Evolutionary conservation across 2,329 filamentous ascomycete species (phyloP), one percentile per base, ranked within the genome.

Genomic region (Pseudogymnoascus sp.): DNA sequence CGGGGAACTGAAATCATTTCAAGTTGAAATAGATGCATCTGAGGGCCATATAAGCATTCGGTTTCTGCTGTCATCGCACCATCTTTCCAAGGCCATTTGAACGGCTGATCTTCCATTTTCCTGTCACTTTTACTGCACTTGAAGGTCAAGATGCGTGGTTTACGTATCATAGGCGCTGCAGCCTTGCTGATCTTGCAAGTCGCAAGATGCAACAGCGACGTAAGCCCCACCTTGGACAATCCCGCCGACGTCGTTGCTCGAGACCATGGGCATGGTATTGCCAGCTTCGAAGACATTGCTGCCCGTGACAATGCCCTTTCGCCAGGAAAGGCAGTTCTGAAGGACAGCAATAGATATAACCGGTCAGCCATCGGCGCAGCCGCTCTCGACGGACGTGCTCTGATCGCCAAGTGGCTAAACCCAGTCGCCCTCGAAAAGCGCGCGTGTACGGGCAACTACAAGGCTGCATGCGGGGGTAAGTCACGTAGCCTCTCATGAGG

Each of bases 21-120:
- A 56, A 56, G 50, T 56, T 56, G 28, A 56, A 56, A 56, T 56
- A 56, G 11, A 56, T 53, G 7, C 24, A 24, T 53, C 46, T 53
- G 24, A 50, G 22, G 10, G 24, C 14, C 43, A 50, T 50, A 28
- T 50, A 46, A n/a, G 11, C 28, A 14, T 28, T 33, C 8, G 28
- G 50, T 56, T 33, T 56, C n/a, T 19, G 19, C n/a, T 33, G 50
- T 33, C 6, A 12, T 33, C 35, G 8, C n/a, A 7, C 6, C 16
- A 5, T 22, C 16, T 22, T 22, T 56, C 16, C 10, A 22, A 14
- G 16, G 6, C 41, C 22, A n/a, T 46, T 46, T 26, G 11, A 46
- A 14, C 41, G 12, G 6, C 50, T 33, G 26, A 33, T 14, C 16
- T 12, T 56, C 28, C 8, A 35, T 35, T 28, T 31, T 33, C n/a